Conservation (phyloP, 169 alveolate genomes). For the Plasmodium cynomolgi region DNA sequence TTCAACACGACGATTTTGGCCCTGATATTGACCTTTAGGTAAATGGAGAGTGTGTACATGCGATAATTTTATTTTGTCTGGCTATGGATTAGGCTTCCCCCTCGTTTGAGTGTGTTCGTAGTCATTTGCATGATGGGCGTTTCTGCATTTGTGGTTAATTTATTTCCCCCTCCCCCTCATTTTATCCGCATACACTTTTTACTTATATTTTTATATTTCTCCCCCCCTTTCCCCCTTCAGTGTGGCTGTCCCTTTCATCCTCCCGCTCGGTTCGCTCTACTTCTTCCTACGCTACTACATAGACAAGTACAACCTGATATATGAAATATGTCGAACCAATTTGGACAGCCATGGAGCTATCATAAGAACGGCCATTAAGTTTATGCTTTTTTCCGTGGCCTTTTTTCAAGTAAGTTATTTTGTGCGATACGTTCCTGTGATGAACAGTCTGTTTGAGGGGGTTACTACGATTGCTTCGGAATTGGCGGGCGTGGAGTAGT, state of each 20-base stretch:
- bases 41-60: background rate
- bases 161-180: background rate
- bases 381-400: constrained; percentile 85
- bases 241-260: constrained; percentile 79
- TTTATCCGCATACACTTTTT: background rate
- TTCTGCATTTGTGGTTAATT: background rate
- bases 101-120: background rate
- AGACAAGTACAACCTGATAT: constrained; percentile 83
- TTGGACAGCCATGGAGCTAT: constrained; percentile 85
- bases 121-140: background rate
- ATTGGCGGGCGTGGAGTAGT: too few species aligned
- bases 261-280: constrained; percentile 80
- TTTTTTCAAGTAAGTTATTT: constrained; percentile 68
- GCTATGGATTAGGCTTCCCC: background rate
- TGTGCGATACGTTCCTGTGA: background rate
- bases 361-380: constrained; percentile 81
- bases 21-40: constrained; percentile 84
- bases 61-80: background rate
- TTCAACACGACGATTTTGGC: constrained; percentile 84
- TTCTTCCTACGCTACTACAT: constrained; percentile 83
- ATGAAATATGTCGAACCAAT: constrained; percentile 80
- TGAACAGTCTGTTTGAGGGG: background rate
- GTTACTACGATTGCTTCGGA: too few species aligned
- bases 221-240: constrained; percentile 1
- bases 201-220: background rate